Conservation (phyloP, 2,329 filamentous ascomycete genomes). For the Dactylellina leptospora region DNA sequence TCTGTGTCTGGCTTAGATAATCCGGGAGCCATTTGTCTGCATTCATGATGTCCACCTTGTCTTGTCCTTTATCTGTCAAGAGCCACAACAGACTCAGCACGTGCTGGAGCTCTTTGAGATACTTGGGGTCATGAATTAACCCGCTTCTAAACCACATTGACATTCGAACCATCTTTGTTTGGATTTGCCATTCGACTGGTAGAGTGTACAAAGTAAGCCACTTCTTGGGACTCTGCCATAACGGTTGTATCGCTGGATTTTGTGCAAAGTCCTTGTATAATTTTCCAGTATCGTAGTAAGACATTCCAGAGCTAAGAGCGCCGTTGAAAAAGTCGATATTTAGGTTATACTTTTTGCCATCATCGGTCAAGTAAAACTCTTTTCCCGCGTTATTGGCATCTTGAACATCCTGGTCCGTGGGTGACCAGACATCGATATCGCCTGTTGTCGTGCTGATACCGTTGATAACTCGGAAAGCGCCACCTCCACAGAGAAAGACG, state of each 20-base stretch:
- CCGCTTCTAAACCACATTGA: constrained; percentile 18
- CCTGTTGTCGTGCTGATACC: constrained; percentile 1
- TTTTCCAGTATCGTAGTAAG: constrained; percentile 16
- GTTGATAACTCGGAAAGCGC: constrained; percentile 21
- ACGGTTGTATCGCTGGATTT: neutral
- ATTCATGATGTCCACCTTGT: constrained; percentile 16
- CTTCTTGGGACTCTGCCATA: constrained; percentile 10
- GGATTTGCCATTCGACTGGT: constrained; percentile 32
- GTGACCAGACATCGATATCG: constrained; percentile 23
- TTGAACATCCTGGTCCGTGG: neutral
- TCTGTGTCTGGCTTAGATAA: constrained; percentile 1
- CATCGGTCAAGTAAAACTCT: neutral
- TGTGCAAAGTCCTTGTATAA: constrained; percentile 7
- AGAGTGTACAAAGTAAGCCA: constrained; percentile 14
- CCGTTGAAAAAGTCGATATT: constrained; percentile 29
- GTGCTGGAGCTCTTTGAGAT: constrained; percentile 17
- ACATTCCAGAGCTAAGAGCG: constrained; percentile 13
- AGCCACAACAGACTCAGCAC: constrained; percentile 20
- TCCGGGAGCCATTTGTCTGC: constrained; percentile 11
- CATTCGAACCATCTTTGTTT: constrained; percentile 27
- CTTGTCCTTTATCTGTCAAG: constrained; percentile 2
- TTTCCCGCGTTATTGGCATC: constrained; percentile 6
- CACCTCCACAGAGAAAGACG: constrained; percentile 11
- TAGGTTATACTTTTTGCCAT: constrained; percentile 6
- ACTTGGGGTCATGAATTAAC: constrained; percentile 4